These are phyloP conservation scores for sunflower (Helianthus annuus) DNA, from an alignment of 129 eudicot species.

Conservation along the genomic window HanXRQr2.0-SUNRISE NC_035442.2:31886085-31886584, in stretches of 20 bases:
- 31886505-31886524: slow-evolving; percentile 87
- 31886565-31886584: background rate
- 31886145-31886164: too few species aligned
- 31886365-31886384: background rate
- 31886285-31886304: too few species aligned
- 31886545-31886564: background rate
- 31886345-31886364: background rate
- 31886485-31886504: slow-evolving; percentile 86
- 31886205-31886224: too few species aligned
- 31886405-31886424: slow-evolving; percentile 76
- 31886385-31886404: slow-evolving; percentile 4
- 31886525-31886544: slow-evolving; percentile 52
- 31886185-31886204: too few species aligned
- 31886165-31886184: too few species aligned
- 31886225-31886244: too few species aligned
- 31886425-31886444: slow-evolving; percentile 93
- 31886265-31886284: too few species aligned
- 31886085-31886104: too few species aligned
- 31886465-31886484: slow-evolving; percentile 98
- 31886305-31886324: too few species aligned
- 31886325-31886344: background rate
- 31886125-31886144: too few species aligned
- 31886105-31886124: too few species aligned
- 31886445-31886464: slow-evolving; percentile 86
- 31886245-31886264: too few species aligned